A percentile compares a stretch with the other conserved stretches of the same genome.
phyloP scores from a whole-genome alignment of 202 grass and related monocot species.

The Brachypodium distachyon region DNA sequence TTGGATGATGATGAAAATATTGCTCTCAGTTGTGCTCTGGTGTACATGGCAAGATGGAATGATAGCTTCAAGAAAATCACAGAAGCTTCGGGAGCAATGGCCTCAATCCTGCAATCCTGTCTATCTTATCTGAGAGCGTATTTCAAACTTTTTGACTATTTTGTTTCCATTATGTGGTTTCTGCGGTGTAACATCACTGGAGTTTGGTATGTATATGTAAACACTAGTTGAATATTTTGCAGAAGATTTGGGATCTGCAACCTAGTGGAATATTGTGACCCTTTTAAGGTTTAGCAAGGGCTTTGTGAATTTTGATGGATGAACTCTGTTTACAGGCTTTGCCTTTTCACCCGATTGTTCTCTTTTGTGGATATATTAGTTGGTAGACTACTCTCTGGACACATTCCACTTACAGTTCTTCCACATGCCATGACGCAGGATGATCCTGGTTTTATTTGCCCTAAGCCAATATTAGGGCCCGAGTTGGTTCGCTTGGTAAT shows the following conservation, averaged over 20 bases:
- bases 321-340: neutral
- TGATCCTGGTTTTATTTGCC: neutral
- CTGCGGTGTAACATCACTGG: neutral
- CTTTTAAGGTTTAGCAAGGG: neutral
- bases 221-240: neutral
- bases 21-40: neutral
- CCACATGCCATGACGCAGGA: neutral
- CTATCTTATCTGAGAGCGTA: neutral
- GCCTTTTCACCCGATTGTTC: neutral
- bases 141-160: neutral
- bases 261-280: neutral
- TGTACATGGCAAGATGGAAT: constrained; percentile 10
- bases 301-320: neutral
- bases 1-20: neutral
- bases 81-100: neutral
- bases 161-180: neutral
- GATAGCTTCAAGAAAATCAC: neutral
- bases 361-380: neutral
- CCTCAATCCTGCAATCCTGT: neutral
- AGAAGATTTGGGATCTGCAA: neutral
- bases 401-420: neutral
- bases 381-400: neutral
- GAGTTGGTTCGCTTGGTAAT: no score
- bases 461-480: no score
- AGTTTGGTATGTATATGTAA: neutral